Evolutionary conservation across 139 green algal genomes (phyloP).

Genomic region (Volvox africanus): DNA sequence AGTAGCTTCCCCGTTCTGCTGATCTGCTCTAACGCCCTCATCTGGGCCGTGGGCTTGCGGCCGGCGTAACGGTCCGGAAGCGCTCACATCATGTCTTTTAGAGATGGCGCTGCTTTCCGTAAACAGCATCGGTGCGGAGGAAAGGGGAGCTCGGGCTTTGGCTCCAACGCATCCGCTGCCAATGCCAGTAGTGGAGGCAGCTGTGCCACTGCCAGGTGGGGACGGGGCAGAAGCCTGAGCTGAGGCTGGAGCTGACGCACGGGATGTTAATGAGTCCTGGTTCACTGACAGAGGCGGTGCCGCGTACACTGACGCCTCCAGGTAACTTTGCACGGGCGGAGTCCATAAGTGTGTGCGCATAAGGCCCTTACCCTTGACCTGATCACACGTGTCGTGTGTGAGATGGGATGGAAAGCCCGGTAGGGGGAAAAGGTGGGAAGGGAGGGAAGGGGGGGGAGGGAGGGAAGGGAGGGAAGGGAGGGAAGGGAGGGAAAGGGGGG

Average conservation of each 20-base stretch:
- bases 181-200: background rate
- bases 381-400: background rate
- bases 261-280: background rate
- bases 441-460: background rate
- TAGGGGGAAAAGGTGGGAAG: background rate
- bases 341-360: slow-evolving; percentile 27
- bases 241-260: background rate
- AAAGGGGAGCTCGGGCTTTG: background rate
- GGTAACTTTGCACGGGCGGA: background rate
- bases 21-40: background rate
- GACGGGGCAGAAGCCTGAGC: background rate
- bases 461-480: no score
- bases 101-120: no score
- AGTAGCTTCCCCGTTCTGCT: background rate
- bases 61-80: background rate
- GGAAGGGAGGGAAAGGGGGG: background rate
- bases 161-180: no score
- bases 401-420: background rate
- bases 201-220: background rate
- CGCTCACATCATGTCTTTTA: no score
- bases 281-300: no score
- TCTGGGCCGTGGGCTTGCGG: background rate
- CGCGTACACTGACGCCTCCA: background rate
- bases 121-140: no score
- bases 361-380: slow-evolving; percentile 44